Evolutionary conservation across 1,284 basidiomycete genomes (phyloP).

Genomic region (Ganoderma resinaceum): DNA sequence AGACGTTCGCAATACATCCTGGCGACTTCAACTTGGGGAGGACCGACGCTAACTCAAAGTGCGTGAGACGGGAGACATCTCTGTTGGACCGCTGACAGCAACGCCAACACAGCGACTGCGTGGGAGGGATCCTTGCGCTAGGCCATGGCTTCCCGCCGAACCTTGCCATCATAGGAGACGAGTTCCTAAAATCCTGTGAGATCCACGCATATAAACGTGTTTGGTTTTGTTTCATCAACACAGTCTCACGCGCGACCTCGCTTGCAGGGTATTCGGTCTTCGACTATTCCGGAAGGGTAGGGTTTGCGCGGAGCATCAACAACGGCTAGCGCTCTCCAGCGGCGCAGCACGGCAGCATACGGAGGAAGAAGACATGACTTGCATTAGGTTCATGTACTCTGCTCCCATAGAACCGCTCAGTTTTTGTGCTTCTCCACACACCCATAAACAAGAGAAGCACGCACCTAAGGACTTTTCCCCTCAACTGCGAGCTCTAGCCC

Average conservation of each 20-base stretch:
- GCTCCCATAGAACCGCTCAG: background rate
- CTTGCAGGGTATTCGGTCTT: slow-evolving; percentile 62
- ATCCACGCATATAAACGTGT: slow-evolving; percentile 1
- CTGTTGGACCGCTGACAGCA: background rate
- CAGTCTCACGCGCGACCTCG: slow-evolving; percentile 1
- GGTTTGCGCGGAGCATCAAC: slow-evolving; percentile 66
- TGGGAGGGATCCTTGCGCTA: slow-evolving; percentile 72
- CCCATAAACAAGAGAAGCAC: background rate
- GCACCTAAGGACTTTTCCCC: slow-evolving; percentile 3
- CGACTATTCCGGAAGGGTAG: slow-evolving; percentile 65
- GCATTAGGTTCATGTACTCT: slow-evolving; percentile 7
- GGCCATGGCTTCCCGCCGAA: slow-evolving; percentile 53
- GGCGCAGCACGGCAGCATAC: background rate
- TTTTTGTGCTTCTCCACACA: background rate
- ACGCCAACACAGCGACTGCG: slow-evolving; percentile 51
- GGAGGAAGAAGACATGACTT: background rate
- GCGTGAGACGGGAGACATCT: slow-evolving; percentile 10
- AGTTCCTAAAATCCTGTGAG: slow-evolving; percentile 76
- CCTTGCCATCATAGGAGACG: slow-evolving; percentile 73
- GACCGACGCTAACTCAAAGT: slow-evolving; percentile 40
- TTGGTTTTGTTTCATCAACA: background rate
- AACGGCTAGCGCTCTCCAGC: slow-evolving; percentile 37
- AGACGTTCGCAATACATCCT: slow-evolving; percentile 56
- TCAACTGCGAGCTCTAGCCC: background rate
- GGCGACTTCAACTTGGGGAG: slow-evolving; percentile 75